Conservation (phyloP, 176 grass and related monocot genomes). For the Avena insularis region DNA sequence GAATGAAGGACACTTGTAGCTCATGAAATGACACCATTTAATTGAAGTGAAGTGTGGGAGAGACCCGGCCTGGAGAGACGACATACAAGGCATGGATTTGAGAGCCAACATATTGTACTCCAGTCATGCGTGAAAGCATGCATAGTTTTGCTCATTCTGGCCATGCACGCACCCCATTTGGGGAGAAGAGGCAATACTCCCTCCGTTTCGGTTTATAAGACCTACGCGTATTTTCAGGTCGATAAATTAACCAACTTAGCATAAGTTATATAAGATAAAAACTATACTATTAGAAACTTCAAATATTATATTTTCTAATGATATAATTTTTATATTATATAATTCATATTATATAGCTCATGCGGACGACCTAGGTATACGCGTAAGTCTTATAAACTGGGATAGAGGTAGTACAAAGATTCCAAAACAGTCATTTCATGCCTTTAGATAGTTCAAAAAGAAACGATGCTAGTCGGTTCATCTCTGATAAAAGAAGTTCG, state of each 20-base stretch:
- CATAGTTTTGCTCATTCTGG: slow-evolving; percentile 36
- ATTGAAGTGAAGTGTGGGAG: neutral
- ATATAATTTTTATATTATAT: too few species aligned
- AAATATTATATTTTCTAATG: too few species aligned
- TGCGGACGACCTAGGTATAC: too few species aligned
- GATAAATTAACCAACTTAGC: too few species aligned
- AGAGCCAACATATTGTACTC: neutral
- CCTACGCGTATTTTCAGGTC: too few species aligned
- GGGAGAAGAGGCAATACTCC: neutral
- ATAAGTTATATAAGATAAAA: too few species aligned
- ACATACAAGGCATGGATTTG: slow-evolving; percentile 17
- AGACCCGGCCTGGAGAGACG: neutral
- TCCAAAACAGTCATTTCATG: slow-evolving; percentile 56
- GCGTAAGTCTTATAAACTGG: too few species aligned
- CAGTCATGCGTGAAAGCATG: neutral
- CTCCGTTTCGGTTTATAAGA: too few species aligned
- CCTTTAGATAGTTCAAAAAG: slow-evolving; percentile 53
- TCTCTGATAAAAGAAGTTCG: slow-evolving; percentile 42
- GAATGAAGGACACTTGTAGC: slow-evolving; percentile 49
- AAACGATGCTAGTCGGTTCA: slow-evolving; percentile 30
- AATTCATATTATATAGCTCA: too few species aligned
- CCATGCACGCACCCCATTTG: slow-evolving; percentile 39
- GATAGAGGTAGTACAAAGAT: slow-evolving; percentile 27
- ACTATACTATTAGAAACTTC: too few species aligned
- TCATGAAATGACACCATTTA: slow-evolving; percentile 54